A percentile compares a stretch with the other conserved stretches of the same genome.
phyloP scores from a whole-genome alignment of 768 basidiomycete genomes.

The Hysterangium stoloniferum region DNA sequence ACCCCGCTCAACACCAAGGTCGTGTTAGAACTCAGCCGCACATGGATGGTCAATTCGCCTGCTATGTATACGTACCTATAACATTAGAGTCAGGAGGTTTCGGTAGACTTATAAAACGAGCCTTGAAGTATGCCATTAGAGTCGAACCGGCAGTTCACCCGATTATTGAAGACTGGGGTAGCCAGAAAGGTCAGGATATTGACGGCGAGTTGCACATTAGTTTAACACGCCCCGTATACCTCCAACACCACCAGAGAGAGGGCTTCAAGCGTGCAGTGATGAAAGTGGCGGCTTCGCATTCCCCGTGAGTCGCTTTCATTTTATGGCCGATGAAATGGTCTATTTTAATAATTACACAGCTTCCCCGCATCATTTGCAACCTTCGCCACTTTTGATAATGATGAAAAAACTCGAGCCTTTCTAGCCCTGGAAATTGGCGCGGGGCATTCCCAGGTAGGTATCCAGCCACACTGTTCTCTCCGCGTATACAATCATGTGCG shows the following conservation, averaged over 20 bases:
- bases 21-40: constrained; percentile 67
- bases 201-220: constrained; percentile 69
- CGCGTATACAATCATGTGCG: not conserved
- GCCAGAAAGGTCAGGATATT: constrained; percentile 11
- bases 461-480: constrained; percentile 7
- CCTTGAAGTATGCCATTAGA: constrained; percentile 35
- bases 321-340: constrained; percentile 4
- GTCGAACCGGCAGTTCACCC: constrained; percentile 41
- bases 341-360: constrained; percentile 30
- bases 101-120: constrained; percentile 37
- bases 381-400: constrained; percentile 67
- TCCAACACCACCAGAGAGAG: constrained; percentile 73
- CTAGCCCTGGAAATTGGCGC: constrained; percentile 77
- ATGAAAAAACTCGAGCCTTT: constrained; percentile 76
- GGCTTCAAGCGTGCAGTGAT: constrained; percentile 60
- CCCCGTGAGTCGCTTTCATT: constrained; percentile 33
- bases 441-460: constrained; percentile 65
- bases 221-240: constrained; percentile 71
- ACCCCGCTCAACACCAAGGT: constrained; percentile 81
- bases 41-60: constrained; percentile 79
- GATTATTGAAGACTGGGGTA: constrained; percentile 22
- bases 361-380: constrained; percentile 67
- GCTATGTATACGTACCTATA: constrained; percentile 71
- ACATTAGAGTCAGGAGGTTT: constrained; percentile 32
- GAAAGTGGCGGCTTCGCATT: constrained; percentile 36